A percentile compares a stretch with the other conserved stretches of the same genome.
Evolutionary conservation across 768 basidiomycete genomes (phyloP).

Genomic region (Auricularia sp.): DNA sequence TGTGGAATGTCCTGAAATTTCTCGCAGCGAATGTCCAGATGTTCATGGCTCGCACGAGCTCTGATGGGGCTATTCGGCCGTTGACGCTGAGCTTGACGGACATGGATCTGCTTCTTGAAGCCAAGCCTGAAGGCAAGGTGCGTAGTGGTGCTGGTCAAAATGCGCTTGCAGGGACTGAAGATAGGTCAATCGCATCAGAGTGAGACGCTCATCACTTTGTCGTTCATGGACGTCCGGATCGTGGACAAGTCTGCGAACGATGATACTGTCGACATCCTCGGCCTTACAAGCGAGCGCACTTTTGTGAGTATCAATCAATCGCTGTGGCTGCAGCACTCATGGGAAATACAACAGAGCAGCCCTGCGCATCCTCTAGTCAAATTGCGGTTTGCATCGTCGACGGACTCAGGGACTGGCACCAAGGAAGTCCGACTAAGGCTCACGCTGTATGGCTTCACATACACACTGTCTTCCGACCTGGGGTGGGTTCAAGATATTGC

Average conservation of each 20-base stretch:
- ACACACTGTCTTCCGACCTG: constrained; percentile 51
- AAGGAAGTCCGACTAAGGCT: constrained; percentile 73
- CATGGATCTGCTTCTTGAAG: constrained; percentile 50
- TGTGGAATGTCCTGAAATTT: not conserved
- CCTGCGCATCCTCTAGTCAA: constrained; percentile 45
- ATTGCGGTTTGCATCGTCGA: constrained; percentile 55
- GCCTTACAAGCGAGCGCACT: constrained; percentile 45
- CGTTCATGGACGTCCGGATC: constrained; percentile 46
- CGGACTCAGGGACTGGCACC: constrained; percentile 46
- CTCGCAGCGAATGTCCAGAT: constrained; percentile 38
- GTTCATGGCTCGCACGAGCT: constrained; percentile 27
- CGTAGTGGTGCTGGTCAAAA: constrained; percentile 9
- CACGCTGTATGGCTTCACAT: constrained; percentile 53
- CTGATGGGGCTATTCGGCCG: constrained; percentile 29
- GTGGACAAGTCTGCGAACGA: constrained; percentile 38
- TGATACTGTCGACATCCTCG: constrained; percentile 33
- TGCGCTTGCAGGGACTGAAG: not conserved
- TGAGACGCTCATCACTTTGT: constrained; percentile 56
- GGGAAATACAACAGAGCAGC: constrained; percentile 4
- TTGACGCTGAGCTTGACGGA: constrained; percentile 56
- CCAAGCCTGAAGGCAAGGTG: constrained; percentile 66
- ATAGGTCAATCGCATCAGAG: constrained; percentile 35
- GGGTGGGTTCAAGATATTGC: constrained; percentile 52
- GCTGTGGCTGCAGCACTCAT: not conserved
- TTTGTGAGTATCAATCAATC: constrained; percentile 36